Evolutionary conservation across 371 early-diverging fungal species (phyloP), one percentile per base, ranked within the genome.

Genomic region (Phascolomyces articulosus): DNA sequence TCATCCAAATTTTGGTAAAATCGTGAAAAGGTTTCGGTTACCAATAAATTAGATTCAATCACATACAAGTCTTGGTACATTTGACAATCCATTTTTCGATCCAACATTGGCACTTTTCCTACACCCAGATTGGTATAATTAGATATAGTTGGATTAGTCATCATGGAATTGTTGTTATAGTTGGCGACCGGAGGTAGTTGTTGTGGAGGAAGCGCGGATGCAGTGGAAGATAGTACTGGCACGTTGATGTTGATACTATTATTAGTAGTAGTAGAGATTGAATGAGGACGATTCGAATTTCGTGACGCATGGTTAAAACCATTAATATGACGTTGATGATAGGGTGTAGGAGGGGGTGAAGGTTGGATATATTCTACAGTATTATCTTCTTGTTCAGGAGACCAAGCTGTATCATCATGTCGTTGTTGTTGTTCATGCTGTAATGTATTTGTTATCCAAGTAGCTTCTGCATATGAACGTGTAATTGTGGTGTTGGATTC

Each of bases 1-100:
- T 21, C 21, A 0, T 62, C 65, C 0, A 67, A 11, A n/a, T 56
- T 59, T 26, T 69, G 62, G 26, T 69, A 59, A 51, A 73, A 62
- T 11, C 13, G 16, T 10, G 49, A 10, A 0, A 71, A 15, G 0
- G 58, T 40, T 7, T 60, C 21, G 7, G 40, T 20, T 3, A 31
- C 62, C 1, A 58, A 60, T 3, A 55, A 48, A 1, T 65, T 40
- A 2, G 49, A 27, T 2, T 58, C 13, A 9, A 70, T 40, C 7
- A 55, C 55, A 26, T 67, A 56, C 1, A 63, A 26, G 13, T 23
- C 28, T 47, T 40, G 60, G 26, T 59, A 59, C 26, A 47, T 59
- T 15, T 47, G 38, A 3, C 28, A 8, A 20, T 59, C 60, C 1
- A 10, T 4, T 18, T 40, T 47, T 4, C 10, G 41, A 24, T 59